Evolutionary conservation across 2,329 filamentous ascomycete genomes (phyloP).

Genomic region (Thelonectria discophora): DNA sequence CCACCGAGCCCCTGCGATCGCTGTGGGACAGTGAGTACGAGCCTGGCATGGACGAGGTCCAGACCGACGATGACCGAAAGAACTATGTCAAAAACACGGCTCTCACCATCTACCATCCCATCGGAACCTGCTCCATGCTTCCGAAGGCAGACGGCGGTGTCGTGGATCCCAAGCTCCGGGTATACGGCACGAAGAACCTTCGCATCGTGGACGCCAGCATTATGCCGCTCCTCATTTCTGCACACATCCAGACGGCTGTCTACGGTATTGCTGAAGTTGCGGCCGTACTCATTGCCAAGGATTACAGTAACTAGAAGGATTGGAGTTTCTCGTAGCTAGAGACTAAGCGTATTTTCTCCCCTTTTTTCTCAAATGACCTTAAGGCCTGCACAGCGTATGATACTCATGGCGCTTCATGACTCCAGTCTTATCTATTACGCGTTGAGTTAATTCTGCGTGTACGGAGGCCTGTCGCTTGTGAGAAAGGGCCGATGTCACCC

Average conservation of each 20-base stretch:
- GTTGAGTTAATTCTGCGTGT: too few species aligned
- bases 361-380: too few species aligned
- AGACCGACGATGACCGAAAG: conserved; percentile 31
- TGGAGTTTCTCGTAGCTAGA: too few species aligned
- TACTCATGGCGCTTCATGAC: too few species aligned
- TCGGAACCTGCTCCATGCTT: conserved; percentile 58
- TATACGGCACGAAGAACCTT: conserved; percentile 58
- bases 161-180: conserved; percentile 53
- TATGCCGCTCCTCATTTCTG: conserved; percentile 59
- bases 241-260: conserved; percentile 59
- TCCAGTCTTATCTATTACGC: too few species aligned
- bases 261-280: conserved; percentile 63
- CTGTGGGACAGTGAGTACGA: conserved; percentile 48
- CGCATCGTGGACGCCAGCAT: conserved; percentile 60
- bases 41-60: conserved; percentile 34
- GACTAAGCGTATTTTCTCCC: too few species aligned
- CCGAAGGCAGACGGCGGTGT: conserved; percentile 56
- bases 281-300: conserved; percentile 41
- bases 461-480: too few species aligned
- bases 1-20: conserved; percentile 44
- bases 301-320: background rate
- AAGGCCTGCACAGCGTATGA: too few species aligned
- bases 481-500: too few species aligned
- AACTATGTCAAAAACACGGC: conserved; percentile 31
- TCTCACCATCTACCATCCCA: conserved; percentile 48